Conservation (phyloP, 495 filamentous ascomycete species). For the Chlorociboria aeruginascens region DNA sequence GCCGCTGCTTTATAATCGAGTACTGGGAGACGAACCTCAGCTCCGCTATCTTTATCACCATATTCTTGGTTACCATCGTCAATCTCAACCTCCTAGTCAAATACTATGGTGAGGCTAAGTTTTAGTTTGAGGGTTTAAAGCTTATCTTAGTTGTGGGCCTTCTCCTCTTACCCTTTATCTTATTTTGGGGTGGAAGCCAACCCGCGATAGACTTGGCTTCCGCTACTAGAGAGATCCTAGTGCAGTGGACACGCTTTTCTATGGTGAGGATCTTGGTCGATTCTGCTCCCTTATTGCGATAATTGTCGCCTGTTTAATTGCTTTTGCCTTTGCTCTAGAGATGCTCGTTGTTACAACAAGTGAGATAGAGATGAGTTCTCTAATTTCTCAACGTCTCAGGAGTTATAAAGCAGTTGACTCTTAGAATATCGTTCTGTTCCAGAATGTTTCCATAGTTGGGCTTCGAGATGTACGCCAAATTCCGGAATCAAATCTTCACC, state of each 20-base stretch:
- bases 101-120: slow-evolving; percentile 63
- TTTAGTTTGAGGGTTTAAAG: slow-evolving; percentile 63
- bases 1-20: slow-evolving; percentile 65
- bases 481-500: no score
- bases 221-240: slow-evolving; percentile 59
- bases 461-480: no score
- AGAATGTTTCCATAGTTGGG: no score
- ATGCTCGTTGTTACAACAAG: no score
- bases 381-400: no score
- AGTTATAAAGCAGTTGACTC: no score
- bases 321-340: no score
- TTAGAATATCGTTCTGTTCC: no score
- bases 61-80: slow-evolving; percentile 63
- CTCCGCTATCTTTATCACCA: slow-evolving; percentile 49
- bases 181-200: slow-evolving; percentile 28
- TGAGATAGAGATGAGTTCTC: no score
- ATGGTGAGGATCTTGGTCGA: no score
- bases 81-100: slow-evolving; percentile 52
- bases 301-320: no score
- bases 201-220: slow-evolving; percentile 42
- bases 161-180: slow-evolving; percentile 22
- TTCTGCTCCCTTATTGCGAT: no score
- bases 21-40: slow-evolving; percentile 51
- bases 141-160: slow-evolving; percentile 58
- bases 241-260: slow-evolving; percentile 18